These are phyloP conservation scores for Starmerella potacharoeniae DNA, from an alignment of 805 yeast species.

Conservation along the genomic window DNA sequence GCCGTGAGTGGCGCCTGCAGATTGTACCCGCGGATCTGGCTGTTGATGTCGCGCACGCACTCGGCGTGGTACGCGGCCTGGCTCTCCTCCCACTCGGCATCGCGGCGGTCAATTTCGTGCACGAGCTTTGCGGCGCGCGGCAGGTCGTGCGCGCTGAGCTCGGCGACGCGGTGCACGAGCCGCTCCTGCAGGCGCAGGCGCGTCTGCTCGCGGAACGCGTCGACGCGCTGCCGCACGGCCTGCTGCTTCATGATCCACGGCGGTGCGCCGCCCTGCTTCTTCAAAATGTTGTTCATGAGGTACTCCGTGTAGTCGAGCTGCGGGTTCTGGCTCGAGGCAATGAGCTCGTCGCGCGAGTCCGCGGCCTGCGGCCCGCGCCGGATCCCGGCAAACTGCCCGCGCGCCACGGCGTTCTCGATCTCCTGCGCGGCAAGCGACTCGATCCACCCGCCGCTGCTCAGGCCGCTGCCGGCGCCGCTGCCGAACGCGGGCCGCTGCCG, in stretches of 20 bases:
- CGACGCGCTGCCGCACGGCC: constrained; percentile 40
- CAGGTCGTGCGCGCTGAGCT: constrained; percentile 8
- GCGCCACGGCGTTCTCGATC: constrained; percentile 59
- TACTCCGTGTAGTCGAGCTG: constrained; percentile 60
- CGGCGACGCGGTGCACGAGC: constrained; percentile 20
- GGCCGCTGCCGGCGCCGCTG: constrained; percentile 9
- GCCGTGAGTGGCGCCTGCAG: constrained; percentile 53
- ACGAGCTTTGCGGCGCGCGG: constrained; percentile 1
- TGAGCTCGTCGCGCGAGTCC: constrained; percentile 29
- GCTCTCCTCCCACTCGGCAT: constrained; percentile 32
- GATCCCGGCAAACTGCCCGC: constrained; percentile 56
- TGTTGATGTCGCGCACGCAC: constrained; percentile 36
- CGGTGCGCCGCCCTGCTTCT: constrained; percentile 65
- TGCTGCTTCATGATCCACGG: constrained; percentile 84
- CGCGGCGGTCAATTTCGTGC: constrained; percentile 3
- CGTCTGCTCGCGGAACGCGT: constrained; percentile 35
- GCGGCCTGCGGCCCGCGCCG: constrained; percentile 52
- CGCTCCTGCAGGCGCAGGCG: constrained; percentile 24
- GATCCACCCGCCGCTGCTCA: constrained; percentile 29
- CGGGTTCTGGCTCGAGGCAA: constrained; percentile 30
- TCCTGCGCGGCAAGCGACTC: constrained; percentile 61
- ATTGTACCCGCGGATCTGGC: constrained; percentile 45
- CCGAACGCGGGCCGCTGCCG: constrained; percentile 2
- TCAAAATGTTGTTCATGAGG: constrained; percentile 63
- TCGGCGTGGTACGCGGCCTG: constrained; percentile 29